phyloP scores from a whole-genome alignment of 2,329 filamentous ascomycete genomes.

The Cucurbitaria berberidis region DNA sequence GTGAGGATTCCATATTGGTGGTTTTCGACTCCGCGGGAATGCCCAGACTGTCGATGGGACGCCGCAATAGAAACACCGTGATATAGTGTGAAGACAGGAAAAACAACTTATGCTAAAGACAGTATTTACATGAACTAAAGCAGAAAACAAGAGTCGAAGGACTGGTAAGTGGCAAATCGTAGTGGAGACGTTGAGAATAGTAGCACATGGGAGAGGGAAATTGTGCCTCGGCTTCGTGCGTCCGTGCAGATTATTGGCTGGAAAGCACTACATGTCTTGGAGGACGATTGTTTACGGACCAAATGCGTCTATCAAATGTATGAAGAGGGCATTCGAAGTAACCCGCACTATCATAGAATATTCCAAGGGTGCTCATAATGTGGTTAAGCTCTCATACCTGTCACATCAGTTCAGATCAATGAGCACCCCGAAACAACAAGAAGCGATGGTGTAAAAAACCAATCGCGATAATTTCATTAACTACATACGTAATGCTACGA shows the following conservation, averaged over 20 bases:
- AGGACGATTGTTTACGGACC: not conserved
- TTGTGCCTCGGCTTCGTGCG: constrained; percentile 15
- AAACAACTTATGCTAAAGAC: no score
- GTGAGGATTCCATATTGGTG: constrained; percentile 43
- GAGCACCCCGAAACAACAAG: no score
- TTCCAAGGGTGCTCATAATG: not conserved
- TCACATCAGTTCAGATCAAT: no score
- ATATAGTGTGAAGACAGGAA: not conserved
- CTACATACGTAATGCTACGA: not conserved
- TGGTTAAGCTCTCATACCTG: not conserved
- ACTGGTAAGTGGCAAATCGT: constrained; percentile 8
- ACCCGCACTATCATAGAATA: not conserved
- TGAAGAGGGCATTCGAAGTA: not conserved
- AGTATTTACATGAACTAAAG: no score
- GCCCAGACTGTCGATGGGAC: not conserved
- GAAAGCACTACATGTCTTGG: not conserved
- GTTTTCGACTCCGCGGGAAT: not conserved
- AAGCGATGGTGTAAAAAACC: no score
- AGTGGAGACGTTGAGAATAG: constrained; percentile 24
- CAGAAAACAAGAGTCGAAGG: not conserved
- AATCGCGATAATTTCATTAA: no score
- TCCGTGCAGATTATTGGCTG: constrained; percentile 8
- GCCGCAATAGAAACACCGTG: not conserved
- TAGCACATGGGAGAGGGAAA: not conserved
- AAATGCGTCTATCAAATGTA: not conserved